These are phyloP conservation scores for Candida suzukii DNA, from an alignment of 805 yeast genomes.

Conservation along the genomic window DNA sequence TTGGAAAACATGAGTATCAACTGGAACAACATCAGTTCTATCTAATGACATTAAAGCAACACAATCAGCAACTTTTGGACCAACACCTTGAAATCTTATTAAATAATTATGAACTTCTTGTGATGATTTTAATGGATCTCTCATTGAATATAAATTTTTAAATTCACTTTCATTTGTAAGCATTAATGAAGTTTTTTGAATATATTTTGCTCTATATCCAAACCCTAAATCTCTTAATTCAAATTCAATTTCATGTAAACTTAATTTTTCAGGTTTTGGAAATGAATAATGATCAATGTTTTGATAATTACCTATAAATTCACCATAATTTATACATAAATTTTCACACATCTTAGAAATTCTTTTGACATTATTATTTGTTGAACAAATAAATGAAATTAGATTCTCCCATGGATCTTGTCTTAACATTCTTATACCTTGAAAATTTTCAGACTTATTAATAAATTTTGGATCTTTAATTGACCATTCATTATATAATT, in stretches of 20 bases:
- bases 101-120: constrained; percentile 50
- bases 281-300: constrained; percentile 61
- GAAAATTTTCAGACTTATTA: constrained; percentile 29
- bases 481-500: constrained; percentile 59
- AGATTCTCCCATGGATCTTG: constrained; percentile 98
- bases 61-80: constrained; percentile 98
- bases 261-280: constrained; percentile 57
- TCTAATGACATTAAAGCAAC: constrained; percentile 88
- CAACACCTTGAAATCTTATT: constrained; percentile 75
- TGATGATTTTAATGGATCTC: constrained; percentile 21
- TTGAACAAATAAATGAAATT: constrained; percentile 85
- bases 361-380: constrained; percentile 92
- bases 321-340: constrained; percentile 67
- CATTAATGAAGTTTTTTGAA: constrained; percentile 64
- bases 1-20: constrained; percentile 92
- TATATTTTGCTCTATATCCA: constrained; percentile 90
- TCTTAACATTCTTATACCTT: constrained; percentile 76
- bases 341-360: constrained; percentile 89
- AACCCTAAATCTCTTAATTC: constrained; percentile 51
- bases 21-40: constrained; percentile 83
- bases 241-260: constrained; percentile 22
- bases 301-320: constrained; percentile 42
- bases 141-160: constrained; percentile 32
- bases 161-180: constrained; percentile 34
- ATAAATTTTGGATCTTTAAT: constrained; percentile 43